A percentile compares a stretch with the other conserved stretches of the same genome.
Conservation (phyloP, 2,329 filamentous ascomycete genomes). For the Sporothrix pseudoabietina region DNA sequence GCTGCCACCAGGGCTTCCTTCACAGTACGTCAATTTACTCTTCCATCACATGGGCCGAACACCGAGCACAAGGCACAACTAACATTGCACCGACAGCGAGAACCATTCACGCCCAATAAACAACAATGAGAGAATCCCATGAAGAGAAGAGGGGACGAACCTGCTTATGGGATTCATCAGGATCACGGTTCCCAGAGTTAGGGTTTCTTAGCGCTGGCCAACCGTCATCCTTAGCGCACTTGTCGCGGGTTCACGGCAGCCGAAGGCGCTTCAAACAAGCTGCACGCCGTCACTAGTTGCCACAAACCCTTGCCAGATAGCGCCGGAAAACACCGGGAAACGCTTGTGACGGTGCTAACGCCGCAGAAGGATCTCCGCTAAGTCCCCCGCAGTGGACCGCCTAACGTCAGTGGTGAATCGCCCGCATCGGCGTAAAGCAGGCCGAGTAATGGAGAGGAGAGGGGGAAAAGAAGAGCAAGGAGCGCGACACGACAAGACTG, state of each 20-base stretch:
- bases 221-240: no score
- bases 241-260: no score
- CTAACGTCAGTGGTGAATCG: background rate
- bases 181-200: no score
- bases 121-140: background rate
- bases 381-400: background rate
- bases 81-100: background rate
- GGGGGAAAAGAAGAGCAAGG: background rate
- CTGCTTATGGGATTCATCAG: background rate
- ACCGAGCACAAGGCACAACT: background rate
- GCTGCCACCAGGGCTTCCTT: no score
- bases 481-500: background rate
- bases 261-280: no score
- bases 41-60: background rate
- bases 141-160: background rate
- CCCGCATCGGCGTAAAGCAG: constrained; percentile 10
- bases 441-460: background rate
- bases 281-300: background rate
- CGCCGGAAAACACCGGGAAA: no score
- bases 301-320: background rate
- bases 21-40: no score
- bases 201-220: no score
- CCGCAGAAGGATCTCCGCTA: background rate
- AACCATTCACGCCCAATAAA: no score
- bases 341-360: background rate